A percentile compares a stretch with the other conserved stretches of the same genome.
These are phyloP conservation scores for Strobilomyces confusus DNA, from an alignment of 768 basidiomycete genomes.

Conservation along the genomic window DNA sequence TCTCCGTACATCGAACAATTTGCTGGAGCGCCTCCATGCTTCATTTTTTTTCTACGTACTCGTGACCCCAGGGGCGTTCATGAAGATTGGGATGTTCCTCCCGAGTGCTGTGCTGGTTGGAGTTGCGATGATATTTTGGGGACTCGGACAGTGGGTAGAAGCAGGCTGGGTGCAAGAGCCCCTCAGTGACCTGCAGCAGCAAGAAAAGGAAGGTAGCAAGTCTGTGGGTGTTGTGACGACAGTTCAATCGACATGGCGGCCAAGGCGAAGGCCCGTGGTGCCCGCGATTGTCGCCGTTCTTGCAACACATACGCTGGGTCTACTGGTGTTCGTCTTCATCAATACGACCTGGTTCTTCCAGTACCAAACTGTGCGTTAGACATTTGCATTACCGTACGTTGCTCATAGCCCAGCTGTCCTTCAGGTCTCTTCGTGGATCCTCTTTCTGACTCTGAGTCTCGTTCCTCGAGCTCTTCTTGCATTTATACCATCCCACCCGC, in stretches of 20 bases:
- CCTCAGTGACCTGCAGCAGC: not conserved
- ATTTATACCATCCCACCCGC: slow-evolving; percentile 20
- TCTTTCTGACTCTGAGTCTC: slow-evolving; percentile 29
- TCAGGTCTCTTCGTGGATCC: slow-evolving; percentile 26
- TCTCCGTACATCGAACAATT: slow-evolving; percentile 86
- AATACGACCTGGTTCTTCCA: slow-evolving; percentile 43
- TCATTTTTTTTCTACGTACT: slow-evolving; percentile 95
- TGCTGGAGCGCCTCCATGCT: slow-evolving; percentile 93
- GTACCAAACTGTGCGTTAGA: slow-evolving; percentile 37
- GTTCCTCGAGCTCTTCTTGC: slow-evolving; percentile 34
- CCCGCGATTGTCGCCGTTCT: slow-evolving; percentile 50
- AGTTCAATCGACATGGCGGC: slow-evolving; percentile 3
- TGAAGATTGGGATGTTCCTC: slow-evolving; percentile 88
- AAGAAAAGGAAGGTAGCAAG: slow-evolving; percentile 13
- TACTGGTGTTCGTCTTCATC: slow-evolving; percentile 45
- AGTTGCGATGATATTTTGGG: slow-evolving; percentile 80
- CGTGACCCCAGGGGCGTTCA: slow-evolving; percentile 54
- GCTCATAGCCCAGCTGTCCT: slow-evolving; percentile 15
- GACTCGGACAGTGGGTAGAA: slow-evolving; percentile 68
- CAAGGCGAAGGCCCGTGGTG: slow-evolving; percentile 51
- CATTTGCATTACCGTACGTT: not conserved
- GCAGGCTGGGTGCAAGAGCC: slow-evolving; percentile 48
- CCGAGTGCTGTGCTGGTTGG: slow-evolving; percentile 85
- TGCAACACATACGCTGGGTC: slow-evolving; percentile 53
- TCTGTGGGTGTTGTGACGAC: not conserved